These are phyloP conservation scores for Mycena indigotica DNA, from an alignment of 768 basidiomycete genomes.

Conservation along the genomic window DNA sequence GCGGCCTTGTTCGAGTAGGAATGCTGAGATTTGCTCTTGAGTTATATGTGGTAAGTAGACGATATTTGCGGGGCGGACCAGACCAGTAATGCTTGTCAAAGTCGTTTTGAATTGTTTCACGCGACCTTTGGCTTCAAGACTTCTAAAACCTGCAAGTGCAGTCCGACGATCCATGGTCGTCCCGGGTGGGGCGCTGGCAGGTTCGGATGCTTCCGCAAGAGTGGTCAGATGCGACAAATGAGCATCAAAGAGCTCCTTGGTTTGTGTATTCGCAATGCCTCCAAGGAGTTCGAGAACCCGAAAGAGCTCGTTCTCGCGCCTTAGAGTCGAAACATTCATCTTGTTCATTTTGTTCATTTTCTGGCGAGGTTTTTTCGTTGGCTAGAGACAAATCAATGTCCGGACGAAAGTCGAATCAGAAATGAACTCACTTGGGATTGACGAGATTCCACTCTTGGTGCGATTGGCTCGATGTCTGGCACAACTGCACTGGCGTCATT, in stretches of 20 bases:
- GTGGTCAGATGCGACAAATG: slow-evolving; percentile 64
- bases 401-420: too few species aligned
- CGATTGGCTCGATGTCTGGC: too few species aligned
- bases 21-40: slow-evolving; percentile 56
- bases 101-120: slow-evolving; percentile 73
- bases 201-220: slow-evolving; percentile 60
- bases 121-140: slow-evolving; percentile 64
- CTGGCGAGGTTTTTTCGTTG: too few species aligned
- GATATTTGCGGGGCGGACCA: slow-evolving; percentile 59
- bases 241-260: slow-evolving; percentile 69
- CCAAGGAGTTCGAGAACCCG: slow-evolving; percentile 65
- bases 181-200: slow-evolving; percentile 69
- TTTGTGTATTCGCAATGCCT: slow-evolving; percentile 66
- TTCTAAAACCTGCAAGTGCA: slow-evolving; percentile 57
- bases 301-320: slow-evolving; percentile 79
- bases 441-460: too few species aligned
- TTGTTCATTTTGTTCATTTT: slow-evolving; percentile 38
- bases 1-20: slow-evolving; percentile 57
- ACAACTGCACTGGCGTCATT: neutral
- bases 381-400: too few species aligned
- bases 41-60: slow-evolving; percentile 64
- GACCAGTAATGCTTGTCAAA: slow-evolving; percentile 59
- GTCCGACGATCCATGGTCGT: slow-evolving; percentile 77
- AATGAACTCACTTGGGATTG: neutral
- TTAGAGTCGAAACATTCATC: slow-evolving; percentile 74